A percentile compares a stretch with the other conserved stretches of the same genome.
Conservation (phyloP, 2,329 filamentous ascomycete genomes). For the Fusarium sp. region DNA sequence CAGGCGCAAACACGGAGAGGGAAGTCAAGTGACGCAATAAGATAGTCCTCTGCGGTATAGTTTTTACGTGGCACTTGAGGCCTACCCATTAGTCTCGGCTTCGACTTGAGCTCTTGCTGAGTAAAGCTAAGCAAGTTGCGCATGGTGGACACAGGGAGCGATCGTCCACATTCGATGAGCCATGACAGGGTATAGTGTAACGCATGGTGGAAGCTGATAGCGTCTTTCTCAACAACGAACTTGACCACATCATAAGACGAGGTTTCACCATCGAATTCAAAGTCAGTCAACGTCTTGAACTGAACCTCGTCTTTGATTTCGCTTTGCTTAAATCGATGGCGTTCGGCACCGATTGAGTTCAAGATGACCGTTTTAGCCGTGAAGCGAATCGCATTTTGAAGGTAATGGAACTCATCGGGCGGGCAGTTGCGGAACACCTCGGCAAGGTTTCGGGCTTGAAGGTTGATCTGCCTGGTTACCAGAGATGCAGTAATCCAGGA, state of each 20-base stretch:
- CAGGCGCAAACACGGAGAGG: slow-evolving; percentile 94
- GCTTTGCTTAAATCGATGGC: slow-evolving; percentile 83
- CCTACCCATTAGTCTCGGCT: slow-evolving; percentile 72
- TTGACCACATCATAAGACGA: slow-evolving; percentile 79
- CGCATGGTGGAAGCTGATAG: slow-evolving; percentile 97
- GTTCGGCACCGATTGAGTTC: slow-evolving; percentile 90
- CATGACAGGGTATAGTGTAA: slow-evolving; percentile 97
- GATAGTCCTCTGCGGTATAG: slow-evolving; percentile 78
- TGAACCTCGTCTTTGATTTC: slow-evolving; percentile 89
- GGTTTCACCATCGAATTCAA: slow-evolving; percentile 78
- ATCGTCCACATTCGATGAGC: slow-evolving; percentile 90
- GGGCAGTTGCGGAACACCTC: slow-evolving; percentile 83
- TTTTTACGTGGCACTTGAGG: slow-evolving; percentile 69
- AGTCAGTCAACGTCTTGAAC: slow-evolving; percentile 83
- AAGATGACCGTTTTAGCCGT: slow-evolving; percentile 87
- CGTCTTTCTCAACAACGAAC: slow-evolving; percentile 88
- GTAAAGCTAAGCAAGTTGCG: slow-evolving; percentile 78
- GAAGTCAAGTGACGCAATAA: slow-evolving; percentile 91
- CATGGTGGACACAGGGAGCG: slow-evolving; percentile 76
- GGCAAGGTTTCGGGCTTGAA: slow-evolving; percentile 87
- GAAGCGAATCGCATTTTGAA: slow-evolving; percentile 79
- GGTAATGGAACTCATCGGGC: slow-evolving; percentile 72
- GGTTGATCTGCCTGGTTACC: slow-evolving; percentile 94
- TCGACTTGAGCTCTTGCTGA: slow-evolving; percentile 75
- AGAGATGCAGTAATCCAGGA: slow-evolving; percentile 97